phyloP scores from a whole-genome alignment of 345 rosid species.

The Gossypium turneri region DNA sequence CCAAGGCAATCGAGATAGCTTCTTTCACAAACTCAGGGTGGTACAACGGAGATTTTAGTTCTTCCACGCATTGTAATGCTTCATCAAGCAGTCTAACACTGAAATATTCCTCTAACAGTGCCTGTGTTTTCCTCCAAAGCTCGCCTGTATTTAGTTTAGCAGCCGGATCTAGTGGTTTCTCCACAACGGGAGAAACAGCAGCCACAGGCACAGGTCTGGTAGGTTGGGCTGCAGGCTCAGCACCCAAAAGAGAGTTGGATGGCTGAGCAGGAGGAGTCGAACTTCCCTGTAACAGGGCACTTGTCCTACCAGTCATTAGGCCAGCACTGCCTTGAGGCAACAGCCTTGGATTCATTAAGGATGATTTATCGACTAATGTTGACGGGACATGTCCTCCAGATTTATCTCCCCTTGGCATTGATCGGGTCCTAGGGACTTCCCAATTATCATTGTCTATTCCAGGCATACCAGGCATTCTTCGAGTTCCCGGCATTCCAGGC shows the following conservation, averaged over 20 bases:
- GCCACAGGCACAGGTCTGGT: slow-evolving; percentile 20
- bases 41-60: background rate
- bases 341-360: slow-evolving; percentile 52
- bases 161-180: background rate
- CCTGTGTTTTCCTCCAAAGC: background rate
- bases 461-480: slow-evolving; percentile 96
- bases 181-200: background rate
- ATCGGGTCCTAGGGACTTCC: slow-evolving; percentile 67
- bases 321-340: slow-evolving; percentile 81
- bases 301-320: slow-evolving; percentile 55
- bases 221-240: slow-evolving; percentile 31
- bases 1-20: background rate
- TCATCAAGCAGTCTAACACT: background rate
- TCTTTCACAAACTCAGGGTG: background rate
- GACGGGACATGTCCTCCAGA: background rate
- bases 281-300: slow-evolving; percentile 70
- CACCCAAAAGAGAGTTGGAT: slow-evolving; percentile 12
- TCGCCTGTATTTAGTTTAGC: background rate
- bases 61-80: background rate
- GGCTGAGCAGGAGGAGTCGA: slow-evolving; percentile 28
- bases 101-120: background rate
- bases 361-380: slow-evolving; percentile 35
- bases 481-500: slow-evolving; percentile 95
- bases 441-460: slow-evolving; percentile 76
- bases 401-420: slow-evolving; percentile 34